Conservation (phyloP, 192 early-diverging fungal genomes). For the Haplosporangium gracile region DNA sequence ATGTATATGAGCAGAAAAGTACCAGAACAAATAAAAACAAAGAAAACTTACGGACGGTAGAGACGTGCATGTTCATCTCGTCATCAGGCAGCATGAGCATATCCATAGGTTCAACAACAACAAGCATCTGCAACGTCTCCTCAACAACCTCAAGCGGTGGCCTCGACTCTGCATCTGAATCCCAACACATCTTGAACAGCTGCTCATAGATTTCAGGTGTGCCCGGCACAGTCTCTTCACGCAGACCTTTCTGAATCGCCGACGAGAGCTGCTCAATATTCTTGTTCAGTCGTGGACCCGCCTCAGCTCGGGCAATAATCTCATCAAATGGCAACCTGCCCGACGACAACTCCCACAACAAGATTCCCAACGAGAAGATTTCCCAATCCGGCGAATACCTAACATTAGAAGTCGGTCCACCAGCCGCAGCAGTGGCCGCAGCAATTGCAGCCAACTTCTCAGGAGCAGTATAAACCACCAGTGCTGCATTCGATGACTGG, state of each 20-base stretch:
- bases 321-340: slow-evolving; percentile 46
- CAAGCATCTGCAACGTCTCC: slow-evolving; percentile 50
- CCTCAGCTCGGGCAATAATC: slow-evolving; percentile 47
- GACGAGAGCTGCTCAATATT: slow-evolving; percentile 49
- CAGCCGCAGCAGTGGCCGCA: slow-evolving; percentile 35
- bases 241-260: slow-evolving; percentile 41
- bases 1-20: not conserved
- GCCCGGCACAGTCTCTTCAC: slow-evolving; percentile 32
- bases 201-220: slow-evolving; percentile 56
- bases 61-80: slow-evolving; percentile 41
- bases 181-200: slow-evolving; percentile 57
- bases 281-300: slow-evolving; percentile 46
- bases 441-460: slow-evolving; percentile 27
- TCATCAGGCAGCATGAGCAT: slow-evolving; percentile 55
- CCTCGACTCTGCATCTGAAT: slow-evolving; percentile 30
- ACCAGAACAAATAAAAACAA: not conserved
- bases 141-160: slow-evolving; percentile 46
- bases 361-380: slow-evolving; percentile 42
- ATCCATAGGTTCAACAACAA: slow-evolving; percentile 53
- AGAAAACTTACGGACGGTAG: slow-evolving; percentile 30
- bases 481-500: slow-evolving; percentile 27
- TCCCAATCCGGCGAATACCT: slow-evolving; percentile 30
- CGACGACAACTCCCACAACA: slow-evolving; percentile 52
- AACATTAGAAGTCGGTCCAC: slow-evolving; percentile 13
- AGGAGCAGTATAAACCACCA: slow-evolving; percentile 50